Base-by-base conservation (phyloP, 805 yeast genomes). In the Saccharomycopsis capsularis region DNA sequence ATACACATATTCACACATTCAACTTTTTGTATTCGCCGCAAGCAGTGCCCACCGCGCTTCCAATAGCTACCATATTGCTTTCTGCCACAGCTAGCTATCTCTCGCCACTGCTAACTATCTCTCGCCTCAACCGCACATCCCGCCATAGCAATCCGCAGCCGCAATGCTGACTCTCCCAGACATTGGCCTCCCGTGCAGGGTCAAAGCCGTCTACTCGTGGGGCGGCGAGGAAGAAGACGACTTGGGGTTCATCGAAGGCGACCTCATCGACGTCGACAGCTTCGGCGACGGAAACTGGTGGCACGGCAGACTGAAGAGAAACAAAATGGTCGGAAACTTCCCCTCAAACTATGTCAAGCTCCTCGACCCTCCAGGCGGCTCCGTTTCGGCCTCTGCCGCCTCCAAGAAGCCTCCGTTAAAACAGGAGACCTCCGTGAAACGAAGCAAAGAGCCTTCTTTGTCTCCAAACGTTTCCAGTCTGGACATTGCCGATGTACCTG, bases 181-280 rank as follows among this genome's bases (percentile, higher is more conserved):
- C n/a, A 34, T 34, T n/a, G 51, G 68, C 25, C 68, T 76, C 16
- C 95, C 95, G 3, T 86, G 86, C 64, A 73, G 74, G 60, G 95
- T 83, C 29, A 78, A 77, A 60, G 93, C 99, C 7, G 76, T 76
- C 36, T 91, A 85, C 61, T 87, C 96, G 22, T 90, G 96, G 96
- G 82, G 96, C 19, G 98, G 96, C 15, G 89, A 88, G 59, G 79
- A 85, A 59, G 85, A 81, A 48, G 84, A 85, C 41, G 97, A 93
- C 61, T 71, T 93, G 39, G 98, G 98, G 0, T 93, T 93, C 62
- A 75, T 90, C 19, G 98, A 93, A 66, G 95, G 95, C 44, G 98
- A 93, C 61, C 69, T 86, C 44, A 86, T 93, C 57, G 95, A 88
- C 54, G 95, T 93, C 3, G 75, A 81, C 46, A 73, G 79, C 51